phyloP scores from a whole-genome alignment of 140 eudicot species.

The Oenanthe javanica region DNA sequence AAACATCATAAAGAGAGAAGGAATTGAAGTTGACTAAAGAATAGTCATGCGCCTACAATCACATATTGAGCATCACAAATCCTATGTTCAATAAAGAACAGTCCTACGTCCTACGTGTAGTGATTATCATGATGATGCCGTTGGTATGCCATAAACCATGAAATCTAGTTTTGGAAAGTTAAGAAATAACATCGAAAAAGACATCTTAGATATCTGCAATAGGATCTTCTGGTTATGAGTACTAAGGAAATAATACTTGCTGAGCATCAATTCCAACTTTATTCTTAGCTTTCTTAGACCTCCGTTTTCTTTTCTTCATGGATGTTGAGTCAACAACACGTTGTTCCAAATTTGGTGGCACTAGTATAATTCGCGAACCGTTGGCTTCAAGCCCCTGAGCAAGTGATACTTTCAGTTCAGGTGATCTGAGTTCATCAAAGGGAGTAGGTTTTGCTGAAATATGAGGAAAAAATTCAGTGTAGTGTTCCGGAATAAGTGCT shows the following conservation, averaged over 20 bases:
- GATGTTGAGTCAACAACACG: conserved; percentile 15
- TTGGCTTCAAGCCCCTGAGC: conserved; percentile 8
- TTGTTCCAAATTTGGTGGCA: conserved; percentile 18
- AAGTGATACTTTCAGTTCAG: conserved; percentile 3
- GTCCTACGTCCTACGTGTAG: neutral
- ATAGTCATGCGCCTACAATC: neutral
- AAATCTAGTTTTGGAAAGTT: too few species aligned
- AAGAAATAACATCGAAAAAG: neutral
- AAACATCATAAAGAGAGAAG: neutral
- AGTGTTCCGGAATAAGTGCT: conserved; percentile 9
- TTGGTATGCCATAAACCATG: neutral
- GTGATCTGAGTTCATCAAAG: conserved; percentile 22
- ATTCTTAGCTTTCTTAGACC: conserved; percentile 29
- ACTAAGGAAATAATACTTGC: conserved; percentile 15
- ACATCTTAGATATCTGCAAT: neutral
- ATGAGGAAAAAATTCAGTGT: conserved; percentile 9
- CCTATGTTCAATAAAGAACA: neutral
- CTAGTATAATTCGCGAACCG: conserved; percentile 23
- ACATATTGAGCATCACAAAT: neutral
- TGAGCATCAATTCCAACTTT: conserved; percentile 18
- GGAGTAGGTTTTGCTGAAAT: conserved; percentile 5
- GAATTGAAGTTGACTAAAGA: neutral
- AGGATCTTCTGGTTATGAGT: neutral
- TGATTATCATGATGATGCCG: neutral
- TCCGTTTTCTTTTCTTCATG: conserved; percentile 24